Conservation (phyloP, 768 basidiomycete species). For the Trametes coccinea region DNA sequence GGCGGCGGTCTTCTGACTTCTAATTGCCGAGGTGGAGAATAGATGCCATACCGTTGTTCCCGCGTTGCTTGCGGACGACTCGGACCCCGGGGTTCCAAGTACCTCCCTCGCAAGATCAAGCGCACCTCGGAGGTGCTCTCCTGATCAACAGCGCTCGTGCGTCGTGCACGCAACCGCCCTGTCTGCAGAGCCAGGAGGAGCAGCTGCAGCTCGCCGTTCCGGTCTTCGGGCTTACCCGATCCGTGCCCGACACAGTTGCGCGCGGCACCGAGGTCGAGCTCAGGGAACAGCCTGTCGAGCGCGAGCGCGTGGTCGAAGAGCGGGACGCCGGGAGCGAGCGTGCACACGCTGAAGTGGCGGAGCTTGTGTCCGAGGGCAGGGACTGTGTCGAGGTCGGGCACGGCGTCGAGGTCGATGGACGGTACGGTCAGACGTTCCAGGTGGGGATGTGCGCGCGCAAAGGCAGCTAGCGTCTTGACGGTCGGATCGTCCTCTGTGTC, state of each 20-base stretch:
- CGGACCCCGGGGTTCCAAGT: too few relatives aligned
- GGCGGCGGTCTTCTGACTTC: too few relatives aligned
- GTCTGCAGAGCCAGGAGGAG: slow-evolving; percentile 13
- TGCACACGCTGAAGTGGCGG: background rate
- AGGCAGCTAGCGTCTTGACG: slow-evolving; percentile 1
- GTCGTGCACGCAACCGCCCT: background rate
- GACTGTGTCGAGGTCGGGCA: background rate
- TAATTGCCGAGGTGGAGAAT: too few relatives aligned
- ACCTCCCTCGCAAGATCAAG: too few relatives aligned
- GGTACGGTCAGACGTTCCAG: slow-evolving; percentile 1
- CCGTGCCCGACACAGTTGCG: too few relatives aligned
- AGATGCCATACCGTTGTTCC: too few relatives aligned
- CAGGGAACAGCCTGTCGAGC: slow-evolving; percentile 13
- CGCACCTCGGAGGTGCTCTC: too few relatives aligned
- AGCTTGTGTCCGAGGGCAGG: slow-evolving; percentile 5
- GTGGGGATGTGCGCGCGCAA: slow-evolving; percentile 8
- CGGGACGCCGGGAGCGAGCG: background rate
- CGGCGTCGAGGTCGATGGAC: background rate
- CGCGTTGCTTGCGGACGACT: too few relatives aligned
- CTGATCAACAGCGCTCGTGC: background rate
- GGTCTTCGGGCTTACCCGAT: background rate
- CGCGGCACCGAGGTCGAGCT: background rate
- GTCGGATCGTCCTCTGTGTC: background rate
- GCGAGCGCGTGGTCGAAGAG: slow-evolving; percentile 1
- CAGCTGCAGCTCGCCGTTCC: background rate